These are phyloP conservation scores for Corymbia calophylla DNA, from an alignment of 441 rosid species.

Conservation along the genomic window DNA sequence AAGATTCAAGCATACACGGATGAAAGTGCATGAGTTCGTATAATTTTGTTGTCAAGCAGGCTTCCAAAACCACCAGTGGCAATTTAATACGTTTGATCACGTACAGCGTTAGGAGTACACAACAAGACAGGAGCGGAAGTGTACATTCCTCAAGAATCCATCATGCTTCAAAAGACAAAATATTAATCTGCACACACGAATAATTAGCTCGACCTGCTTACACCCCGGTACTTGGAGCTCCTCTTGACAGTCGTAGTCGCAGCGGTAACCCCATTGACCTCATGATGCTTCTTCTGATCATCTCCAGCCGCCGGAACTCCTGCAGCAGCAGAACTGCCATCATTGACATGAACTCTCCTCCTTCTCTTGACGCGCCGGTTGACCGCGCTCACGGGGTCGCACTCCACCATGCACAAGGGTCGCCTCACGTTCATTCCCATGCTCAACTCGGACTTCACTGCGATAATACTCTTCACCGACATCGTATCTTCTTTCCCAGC, in stretches of 20 bases:
- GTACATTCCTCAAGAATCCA: too few species aligned
- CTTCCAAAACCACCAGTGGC: neutral
- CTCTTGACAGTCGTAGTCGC: slow-evolving; percentile 46
- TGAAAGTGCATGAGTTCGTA: neutral
- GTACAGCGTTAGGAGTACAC: neutral
- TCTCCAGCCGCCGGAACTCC: neutral
- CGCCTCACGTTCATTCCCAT: neutral
- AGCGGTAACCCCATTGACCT: slow-evolving; percentile 9
- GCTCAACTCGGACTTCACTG: slow-evolving; percentile 1
- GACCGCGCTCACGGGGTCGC: neutral
- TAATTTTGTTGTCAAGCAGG: neutral
- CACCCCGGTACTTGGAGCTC: slow-evolving; percentile 61
- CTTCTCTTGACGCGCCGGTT: slow-evolving; percentile 22
- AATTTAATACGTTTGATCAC: neutral
- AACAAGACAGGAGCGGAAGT: neutral
- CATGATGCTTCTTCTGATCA: neutral
- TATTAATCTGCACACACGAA: neutral
- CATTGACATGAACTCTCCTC: slow-evolving; percentile 13
- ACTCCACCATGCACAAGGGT: neutral
- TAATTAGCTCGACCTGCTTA: slow-evolving; percentile 37
- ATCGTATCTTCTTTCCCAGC: neutral
- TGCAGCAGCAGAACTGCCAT: neutral
- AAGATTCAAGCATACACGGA: neutral
- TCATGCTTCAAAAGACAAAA: neutral
- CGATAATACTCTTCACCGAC: neutral